Base-by-base conservation (phyloP, 495 filamentous ascomycete species). In the Apodospora peruviana region DNA sequence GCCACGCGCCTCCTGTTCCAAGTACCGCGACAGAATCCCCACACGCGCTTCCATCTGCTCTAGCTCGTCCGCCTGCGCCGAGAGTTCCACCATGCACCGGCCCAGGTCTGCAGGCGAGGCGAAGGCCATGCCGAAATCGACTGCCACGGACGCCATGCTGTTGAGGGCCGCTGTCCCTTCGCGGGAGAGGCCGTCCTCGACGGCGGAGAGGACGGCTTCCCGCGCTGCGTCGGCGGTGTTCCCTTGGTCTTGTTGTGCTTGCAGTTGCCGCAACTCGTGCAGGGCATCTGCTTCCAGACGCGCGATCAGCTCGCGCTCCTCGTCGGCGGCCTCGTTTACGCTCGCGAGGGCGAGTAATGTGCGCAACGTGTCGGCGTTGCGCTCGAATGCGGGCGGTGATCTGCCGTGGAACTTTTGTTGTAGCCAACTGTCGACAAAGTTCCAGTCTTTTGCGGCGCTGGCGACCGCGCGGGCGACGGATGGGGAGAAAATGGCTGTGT, bases 391-490 rank as follows among this genome's bases (percentile, higher is more conserved):
- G 1, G 85, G 81, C 7, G 74, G 67, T 10, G 57, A 29, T 7
- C 62, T 49, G 47, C 56, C 45, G 32, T 52, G 53, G 59, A 84
- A 90, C 53, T 87, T 83, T 40, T 76, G 72, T 22, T 66, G 60
- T 2, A 96, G 80, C 89, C 91, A 96, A 66, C 73, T 68, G 71
- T 94, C 87, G 57, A 95, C 75, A 58, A 86, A 88, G 45, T 83
- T 79, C 91, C 90, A 96, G 72, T 95, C 90, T 61, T 88, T 87
- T 40, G 87, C 85, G 10, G 69, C 80, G 55, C 61, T 78, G 59
- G 70, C 76, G 58, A 80, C 81, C 34, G 81, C 77, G 43, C 82
- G 77, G 22, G 85, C 83, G 43, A 85, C 72, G 5, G 82, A 84
- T 23, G 84, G 85, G 9, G 84, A 87, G 73, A 88, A 88, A 44